Conservation (phyloP, 2,329 filamentous ascomycete species). For the Sclerotinia subarctica region DNA sequence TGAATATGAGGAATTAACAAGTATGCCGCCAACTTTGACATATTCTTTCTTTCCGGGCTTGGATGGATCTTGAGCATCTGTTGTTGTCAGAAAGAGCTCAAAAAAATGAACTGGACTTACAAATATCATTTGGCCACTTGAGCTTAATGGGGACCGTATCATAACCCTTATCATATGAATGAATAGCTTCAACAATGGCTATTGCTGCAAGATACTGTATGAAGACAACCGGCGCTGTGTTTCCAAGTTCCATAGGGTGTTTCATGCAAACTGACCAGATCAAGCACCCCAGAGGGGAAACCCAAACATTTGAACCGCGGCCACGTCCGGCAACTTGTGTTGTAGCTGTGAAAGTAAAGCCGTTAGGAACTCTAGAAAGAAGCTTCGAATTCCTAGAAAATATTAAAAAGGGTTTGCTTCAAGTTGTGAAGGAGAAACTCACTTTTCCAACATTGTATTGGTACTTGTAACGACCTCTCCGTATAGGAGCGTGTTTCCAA, state of each 20-base stretch:
- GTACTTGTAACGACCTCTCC: constrained; percentile 92
- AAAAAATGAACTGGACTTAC: constrained; percentile 43
- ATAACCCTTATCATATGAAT: constrained; percentile 75
- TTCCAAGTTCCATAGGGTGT: constrained; percentile 70
- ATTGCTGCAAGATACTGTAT: constrained; percentile 90
- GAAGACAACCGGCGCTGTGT: constrained; percentile 79
- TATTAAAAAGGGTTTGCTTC: constrained; percentile 21
- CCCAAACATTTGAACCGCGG: constrained; percentile 90
- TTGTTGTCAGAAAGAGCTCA: constrained; percentile 8
- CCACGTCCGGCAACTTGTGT: constrained; percentile 86
- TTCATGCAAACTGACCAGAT: constrained; percentile 88
- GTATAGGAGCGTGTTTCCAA: constrained; percentile 78
- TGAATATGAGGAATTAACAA: constrained; percentile 83
- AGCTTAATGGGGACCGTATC: constrained; percentile 73
- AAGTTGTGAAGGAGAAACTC: constrained; percentile 28
- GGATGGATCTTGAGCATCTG: constrained; percentile 64
- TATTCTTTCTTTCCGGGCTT: constrained; percentile 53
- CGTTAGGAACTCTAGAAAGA: constrained; percentile 71
- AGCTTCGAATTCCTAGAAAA: constrained; percentile 67
- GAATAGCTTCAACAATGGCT: constrained; percentile 79
- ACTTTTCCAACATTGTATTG: constrained; percentile 90
- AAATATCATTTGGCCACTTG: constrained; percentile 98
- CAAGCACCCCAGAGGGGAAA: constrained; percentile 80
- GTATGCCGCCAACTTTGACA: constrained; percentile 88
- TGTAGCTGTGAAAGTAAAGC: constrained; percentile 85